Percentiles rank a stretch among this genome's conserved stretches.
These are phyloP conservation scores for Omphalotus guepiniiformis DNA, from an alignment of 768 basidiomycete species.

Conservation along the genomic window DNA sequence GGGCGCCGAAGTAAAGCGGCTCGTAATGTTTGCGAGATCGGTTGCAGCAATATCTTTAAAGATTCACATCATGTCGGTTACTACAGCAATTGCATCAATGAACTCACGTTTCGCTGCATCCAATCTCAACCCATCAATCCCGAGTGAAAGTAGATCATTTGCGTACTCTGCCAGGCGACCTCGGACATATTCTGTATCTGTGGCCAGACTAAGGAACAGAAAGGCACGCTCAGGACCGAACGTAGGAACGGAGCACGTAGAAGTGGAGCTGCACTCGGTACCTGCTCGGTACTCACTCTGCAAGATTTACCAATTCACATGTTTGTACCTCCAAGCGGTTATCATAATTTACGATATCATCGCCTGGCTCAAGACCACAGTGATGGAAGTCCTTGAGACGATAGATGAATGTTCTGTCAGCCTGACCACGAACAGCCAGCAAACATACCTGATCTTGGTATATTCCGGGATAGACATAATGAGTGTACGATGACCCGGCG, in stretches of 20 bases:
- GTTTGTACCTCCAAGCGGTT: constrained; percentile 54
- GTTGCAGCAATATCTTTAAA: constrained; percentile 45
- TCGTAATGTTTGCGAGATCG: constrained; percentile 52
- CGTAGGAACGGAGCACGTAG: too few relatives aligned
- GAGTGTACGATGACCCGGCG: constrained; percentile 46
- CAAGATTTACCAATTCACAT: constrained; percentile 37
- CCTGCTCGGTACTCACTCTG: not conserved
- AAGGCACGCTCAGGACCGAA: too few relatives aligned
- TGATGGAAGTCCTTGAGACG: constrained; percentile 52
- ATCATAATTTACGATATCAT: constrained; percentile 52
- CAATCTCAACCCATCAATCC: constrained; percentile 56
- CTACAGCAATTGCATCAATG: not conserved
- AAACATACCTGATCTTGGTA: constrained; percentile 43
- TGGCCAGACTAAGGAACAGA: constrained; percentile 42
- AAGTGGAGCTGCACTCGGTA: too few relatives aligned
- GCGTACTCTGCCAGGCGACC: constrained; percentile 47
- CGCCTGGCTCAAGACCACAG: constrained; percentile 48
- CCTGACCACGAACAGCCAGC: not conserved
- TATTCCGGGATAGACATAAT: constrained; percentile 48
- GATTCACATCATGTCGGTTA: not conserved
- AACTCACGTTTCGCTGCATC: constrained; percentile 61
- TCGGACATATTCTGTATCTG: constrained; percentile 60
- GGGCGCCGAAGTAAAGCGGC: constrained; percentile 34
- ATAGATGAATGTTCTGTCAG: not conserved
- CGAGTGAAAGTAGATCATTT: constrained; percentile 58